Conservation (phyloP, 2,329 filamentous ascomycete genomes). For the Ophiocordyceps camponoti-leonardi region DNA sequence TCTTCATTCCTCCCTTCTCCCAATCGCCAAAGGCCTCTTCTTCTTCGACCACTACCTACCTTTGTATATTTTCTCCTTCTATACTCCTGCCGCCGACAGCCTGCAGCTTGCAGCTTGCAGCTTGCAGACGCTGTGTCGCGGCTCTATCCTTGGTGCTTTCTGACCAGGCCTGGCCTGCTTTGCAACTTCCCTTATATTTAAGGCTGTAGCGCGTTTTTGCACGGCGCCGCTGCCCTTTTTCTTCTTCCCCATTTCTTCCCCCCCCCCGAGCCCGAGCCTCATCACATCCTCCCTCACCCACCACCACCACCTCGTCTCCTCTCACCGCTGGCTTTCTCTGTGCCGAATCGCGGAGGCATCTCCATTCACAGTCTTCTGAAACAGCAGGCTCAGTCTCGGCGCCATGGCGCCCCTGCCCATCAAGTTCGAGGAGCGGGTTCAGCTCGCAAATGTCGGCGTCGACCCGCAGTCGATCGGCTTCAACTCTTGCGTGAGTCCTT, state of each 20-base stretch:
- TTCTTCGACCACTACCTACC: too few species aligned
- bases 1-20: not conserved
- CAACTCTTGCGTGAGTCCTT: constrained; percentile 54
- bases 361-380: constrained; percentile 5
- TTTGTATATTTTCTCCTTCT: too few species aligned
- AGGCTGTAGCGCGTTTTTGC: too few species aligned
- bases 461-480: constrained; percentile 47
- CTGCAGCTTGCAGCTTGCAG: too few species aligned
- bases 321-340: not conserved
- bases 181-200: too few species aligned
- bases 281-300: too few species aligned
- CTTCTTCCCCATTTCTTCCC: not conserved
- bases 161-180: too few species aligned
- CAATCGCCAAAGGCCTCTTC: too few species aligned
- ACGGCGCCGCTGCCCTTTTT: not conserved
- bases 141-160: too few species aligned
- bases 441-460: constrained; percentile 34
- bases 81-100: too few species aligned
- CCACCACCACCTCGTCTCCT: not conserved
- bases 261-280: too few species aligned
- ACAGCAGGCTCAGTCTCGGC: constrained; percentile 10
- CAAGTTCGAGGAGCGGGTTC: constrained; percentile 82
- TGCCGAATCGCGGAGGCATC: not conserved
- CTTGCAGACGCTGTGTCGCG: too few species aligned
- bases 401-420: constrained; percentile 62